phyloP scores from a whole-genome alignment of 805 yeast species.

The Candida manassasensis region DNA sequence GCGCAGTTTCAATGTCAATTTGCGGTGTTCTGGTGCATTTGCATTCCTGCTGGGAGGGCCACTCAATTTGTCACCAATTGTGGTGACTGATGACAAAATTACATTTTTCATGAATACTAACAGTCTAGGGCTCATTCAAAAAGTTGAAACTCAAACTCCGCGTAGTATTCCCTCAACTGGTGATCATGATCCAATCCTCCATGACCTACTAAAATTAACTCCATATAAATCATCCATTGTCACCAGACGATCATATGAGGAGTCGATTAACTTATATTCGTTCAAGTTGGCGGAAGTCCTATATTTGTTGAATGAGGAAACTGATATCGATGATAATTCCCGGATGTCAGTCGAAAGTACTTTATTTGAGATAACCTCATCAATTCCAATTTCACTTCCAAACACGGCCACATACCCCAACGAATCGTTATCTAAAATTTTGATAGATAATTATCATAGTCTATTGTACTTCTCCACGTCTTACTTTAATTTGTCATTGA shows the following conservation, averaged over 20 bases:
- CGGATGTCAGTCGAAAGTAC: constrained; percentile 25
- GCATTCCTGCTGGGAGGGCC: no score
- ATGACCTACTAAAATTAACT: constrained; percentile 27
- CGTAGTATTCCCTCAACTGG: constrained; percentile 4
- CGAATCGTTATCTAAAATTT: constrained; percentile 29
- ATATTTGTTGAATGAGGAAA: constrained; percentile 23
- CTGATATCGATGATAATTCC: constrained; percentile 23
- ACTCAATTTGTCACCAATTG: no score
- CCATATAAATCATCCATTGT: constrained; percentile 18
- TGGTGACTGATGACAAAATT: no score
- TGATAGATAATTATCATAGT: constrained; percentile 34
- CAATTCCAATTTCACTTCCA: constrained; percentile 18
- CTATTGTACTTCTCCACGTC: constrained; percentile 26
- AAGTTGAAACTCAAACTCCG: not conserved
- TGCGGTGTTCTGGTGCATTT: no score
- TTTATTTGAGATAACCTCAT: constrained; percentile 22
- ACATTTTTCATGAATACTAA: no score
- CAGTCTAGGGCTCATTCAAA: constrained; percentile 4
- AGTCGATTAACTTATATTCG: constrained; percentile 30
- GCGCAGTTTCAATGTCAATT: no score
- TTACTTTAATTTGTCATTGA: constrained; percentile 34
- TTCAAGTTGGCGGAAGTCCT: constrained; percentile 26
- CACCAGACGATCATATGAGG: constrained; percentile 6
- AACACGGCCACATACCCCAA: constrained; percentile 24
- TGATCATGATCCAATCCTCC: constrained; percentile 27